Base-by-base conservation (phyloP, 139 green algal genomes). In the Picochlorum sp. region DNA sequence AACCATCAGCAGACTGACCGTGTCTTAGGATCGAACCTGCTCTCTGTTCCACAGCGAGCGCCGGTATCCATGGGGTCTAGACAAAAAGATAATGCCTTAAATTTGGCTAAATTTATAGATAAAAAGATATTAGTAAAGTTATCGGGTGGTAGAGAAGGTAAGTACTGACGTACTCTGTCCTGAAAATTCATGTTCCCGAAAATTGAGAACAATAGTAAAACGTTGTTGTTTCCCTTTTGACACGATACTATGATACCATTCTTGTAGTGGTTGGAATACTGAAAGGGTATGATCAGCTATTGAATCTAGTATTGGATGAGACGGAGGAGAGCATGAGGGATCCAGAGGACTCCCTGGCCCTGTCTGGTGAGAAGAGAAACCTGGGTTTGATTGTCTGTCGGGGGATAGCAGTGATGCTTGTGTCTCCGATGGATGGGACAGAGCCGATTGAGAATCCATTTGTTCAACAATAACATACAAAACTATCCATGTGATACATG, bases 281-380 rank as follows among this genome's bases (percentile, higher is more conserved):
- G 1, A 98, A 98, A 57, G 92, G 92, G 11, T 98, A 97, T 61
- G 93, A 98, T 62, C 92, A 97, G 75, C 72, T 98, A 45, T 72
- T 98, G 2, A 98, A 98, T 68, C 66, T 98, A n/a, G 92, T 98
- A 50, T 79, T 98, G 21, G 92, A 98, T 52, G 92, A 98, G 41
- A 78, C 85, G 4, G 71, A 83, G 18, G 92, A 98, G 68, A 91
- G 87, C 69, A 61, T 97, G 18, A 81, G 92, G 89, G 88, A 95
- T 61, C 80, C 83, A 6, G 87, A 96, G 10, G 92, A 98, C 66
- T 82, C 82, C 2, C 68, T 91, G 58, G 82, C 72, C 18, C 73
- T 95, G 0, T 92, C 89, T 2, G 85, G 95, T 30, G 64, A 95
- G 24, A 95, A 82, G 8, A 64, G 92, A 2, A 64, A 44, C 1